Conservation (phyloP, 768 basidiomycete genomes). For the Cystobasidium ongulense region DNA sequence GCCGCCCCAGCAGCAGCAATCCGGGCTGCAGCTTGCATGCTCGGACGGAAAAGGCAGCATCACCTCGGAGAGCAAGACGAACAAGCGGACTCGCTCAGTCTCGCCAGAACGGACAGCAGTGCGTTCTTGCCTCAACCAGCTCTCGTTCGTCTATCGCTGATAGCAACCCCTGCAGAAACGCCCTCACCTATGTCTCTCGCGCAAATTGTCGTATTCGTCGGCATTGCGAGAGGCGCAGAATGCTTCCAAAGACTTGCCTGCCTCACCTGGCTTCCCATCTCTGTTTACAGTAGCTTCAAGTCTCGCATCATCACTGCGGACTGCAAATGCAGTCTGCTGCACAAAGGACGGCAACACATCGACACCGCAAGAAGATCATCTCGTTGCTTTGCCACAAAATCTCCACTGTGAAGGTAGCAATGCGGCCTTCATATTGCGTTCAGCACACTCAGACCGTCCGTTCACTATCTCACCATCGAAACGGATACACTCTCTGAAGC, state of each 20-base stretch:
- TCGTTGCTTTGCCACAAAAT: not conserved
- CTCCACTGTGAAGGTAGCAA: not conserved
- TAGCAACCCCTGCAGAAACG: not conserved
- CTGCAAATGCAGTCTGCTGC: not conserved
- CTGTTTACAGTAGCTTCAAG: not conserved
- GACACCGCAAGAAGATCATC: not conserved
- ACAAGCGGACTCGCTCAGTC: constrained; percentile 7
- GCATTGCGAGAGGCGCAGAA: not conserved
- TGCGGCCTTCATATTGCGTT: not conserved
- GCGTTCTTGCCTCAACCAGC: not conserved
- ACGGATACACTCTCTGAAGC: not conserved
- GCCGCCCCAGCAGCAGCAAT: not conserved
- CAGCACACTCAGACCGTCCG: not conserved
- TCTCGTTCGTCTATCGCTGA: not conserved
- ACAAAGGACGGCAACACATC: not conserved
- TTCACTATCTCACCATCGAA: not conserved
- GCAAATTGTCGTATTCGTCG: constrained; percentile 6
- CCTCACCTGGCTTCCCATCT: not conserved
- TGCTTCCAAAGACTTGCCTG: not conserved
- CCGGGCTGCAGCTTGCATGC: not conserved
- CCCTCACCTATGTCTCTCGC: constrained; percentile 1
- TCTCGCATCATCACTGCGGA: not conserved
- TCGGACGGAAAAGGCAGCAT: constrained; percentile 2
- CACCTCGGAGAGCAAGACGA: not conserved
- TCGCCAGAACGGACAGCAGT: constrained; percentile 1